Base-by-base conservation (phyloP, 495 filamentous ascomycete genomes). In the Trichoderma parareesei region DNA sequence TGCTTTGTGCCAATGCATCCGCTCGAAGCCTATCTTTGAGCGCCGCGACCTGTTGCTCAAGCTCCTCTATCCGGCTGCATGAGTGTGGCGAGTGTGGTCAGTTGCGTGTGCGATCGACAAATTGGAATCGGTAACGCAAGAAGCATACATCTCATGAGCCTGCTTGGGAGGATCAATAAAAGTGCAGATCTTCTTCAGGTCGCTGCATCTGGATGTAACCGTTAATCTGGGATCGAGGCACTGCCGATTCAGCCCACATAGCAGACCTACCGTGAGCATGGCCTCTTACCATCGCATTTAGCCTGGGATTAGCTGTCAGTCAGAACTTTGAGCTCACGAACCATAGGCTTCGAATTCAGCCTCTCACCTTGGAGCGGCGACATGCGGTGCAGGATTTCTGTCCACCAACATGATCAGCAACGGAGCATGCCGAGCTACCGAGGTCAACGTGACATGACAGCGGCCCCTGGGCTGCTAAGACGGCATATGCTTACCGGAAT, bases 271-370 rank as follows among this genome's bases (percentile, higher is more conserved):
- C 57, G 57, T 60, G 57, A 60, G 38, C 57, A 60, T 9, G 57
- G 57, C 16, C 57, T 60, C 18, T 60, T 38, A n/a, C 57, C 57
- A 18, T 60, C 57, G 18, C 57, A 60, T 20, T 60, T 60, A n/a
- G 38, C 57, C 57, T 60, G 20, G 33, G 35, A 38, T 20, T 41
- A 37, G 8, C 38, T 60, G 38, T 38, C 33, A 60, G 27, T 33
- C 16, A 41, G 6, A 10, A 6, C 20, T 60, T 18, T 14, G 9
- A n/a, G 18, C 9, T 16, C 27, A 60, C 8, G 14, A 49, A 20
- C 16, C 20, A 20, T 20, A 6, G 7, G 20, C 46, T 60, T 38
- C 2, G 14, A 41, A 27, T 41, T 60, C 11, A 6, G 20, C 5
- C 27, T 27, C 27, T 20, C 5, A 60, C 57, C 57, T 60, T 60